Percentiles rank a stretch among this genome's conserved stretches.
Conservation (phyloP, 176 grass and related monocot genomes). For the Bothriochloa decipiens region DNA sequence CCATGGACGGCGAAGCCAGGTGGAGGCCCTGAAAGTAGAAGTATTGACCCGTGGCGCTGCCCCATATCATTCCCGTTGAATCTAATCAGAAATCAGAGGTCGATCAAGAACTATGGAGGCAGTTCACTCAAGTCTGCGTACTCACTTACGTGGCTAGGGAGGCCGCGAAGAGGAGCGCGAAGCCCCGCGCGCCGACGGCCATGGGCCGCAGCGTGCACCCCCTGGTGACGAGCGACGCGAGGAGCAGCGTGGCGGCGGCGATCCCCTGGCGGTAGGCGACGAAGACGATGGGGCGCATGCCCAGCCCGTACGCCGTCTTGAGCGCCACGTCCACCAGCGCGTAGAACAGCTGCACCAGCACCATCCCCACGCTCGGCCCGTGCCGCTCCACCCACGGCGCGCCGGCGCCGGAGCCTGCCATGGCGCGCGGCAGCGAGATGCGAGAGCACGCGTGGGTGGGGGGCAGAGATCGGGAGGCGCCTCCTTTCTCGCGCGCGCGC, state of each 20-base stretch:
- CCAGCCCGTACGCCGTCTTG: constrained; percentile 50
- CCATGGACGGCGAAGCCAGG: constrained; percentile 58
- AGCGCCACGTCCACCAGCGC: constrained; percentile 59
- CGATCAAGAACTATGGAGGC: too few species aligned
- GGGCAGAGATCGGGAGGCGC: background rate
- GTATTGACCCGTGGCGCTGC: constrained; percentile 51
- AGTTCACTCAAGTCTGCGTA: too few species aligned
- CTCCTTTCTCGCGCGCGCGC: too few species aligned
- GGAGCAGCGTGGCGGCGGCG: constrained; percentile 47
- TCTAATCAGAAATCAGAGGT: background rate
- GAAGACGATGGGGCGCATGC: constrained; percentile 63
- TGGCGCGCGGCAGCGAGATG: background rate
- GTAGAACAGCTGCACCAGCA: constrained; percentile 62
- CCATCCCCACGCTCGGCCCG: constrained; percentile 51
- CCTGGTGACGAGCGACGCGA: constrained; percentile 43
- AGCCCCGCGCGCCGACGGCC: constrained; percentile 36
- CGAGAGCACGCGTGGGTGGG: too few species aligned
- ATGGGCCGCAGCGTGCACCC: constrained; percentile 44
- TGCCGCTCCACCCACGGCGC: background rate
- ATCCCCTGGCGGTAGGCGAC: constrained; percentile 65
- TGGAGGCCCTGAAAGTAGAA: constrained; percentile 52
- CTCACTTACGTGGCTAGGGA: constrained; percentile 44
- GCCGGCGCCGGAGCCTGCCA: constrained; percentile 27
- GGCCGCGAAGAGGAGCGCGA: constrained; percentile 49
- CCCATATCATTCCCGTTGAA: background rate